Conservation (phyloP, 805 yeast genomes). For the Hanseniaspora vineae region DNA sequence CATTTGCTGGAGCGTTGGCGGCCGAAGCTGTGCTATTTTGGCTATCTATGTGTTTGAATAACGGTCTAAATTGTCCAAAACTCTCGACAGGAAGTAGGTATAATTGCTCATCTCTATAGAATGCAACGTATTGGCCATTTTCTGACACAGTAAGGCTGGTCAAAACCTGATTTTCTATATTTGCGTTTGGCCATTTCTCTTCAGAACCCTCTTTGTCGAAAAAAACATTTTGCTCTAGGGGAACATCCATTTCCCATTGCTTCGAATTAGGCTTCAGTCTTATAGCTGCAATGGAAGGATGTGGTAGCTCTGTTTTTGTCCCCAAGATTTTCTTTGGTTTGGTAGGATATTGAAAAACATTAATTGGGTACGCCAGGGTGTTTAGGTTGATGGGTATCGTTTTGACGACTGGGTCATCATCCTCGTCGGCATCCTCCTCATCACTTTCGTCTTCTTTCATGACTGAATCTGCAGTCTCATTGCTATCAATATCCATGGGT, state of each 20-base stretch:
- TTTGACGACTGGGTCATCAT: slow-evolving; percentile 47
- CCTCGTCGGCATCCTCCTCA: slow-evolving; percentile 15
- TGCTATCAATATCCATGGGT: neutral
- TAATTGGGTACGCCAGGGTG: slow-evolving; percentile 22
- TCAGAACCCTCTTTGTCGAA: slow-evolving; percentile 53
- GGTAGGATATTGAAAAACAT: slow-evolving; percentile 44
- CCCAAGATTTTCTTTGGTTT: slow-evolving; percentile 16
- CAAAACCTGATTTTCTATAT: slow-evolving; percentile 45
- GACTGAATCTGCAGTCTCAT: neutral
- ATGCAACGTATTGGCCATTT: slow-evolving; percentile 32
- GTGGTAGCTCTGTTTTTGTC: slow-evolving; percentile 14
- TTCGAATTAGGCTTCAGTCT: slow-evolving; percentile 50
- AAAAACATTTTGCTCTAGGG: slow-evolving; percentile 54
- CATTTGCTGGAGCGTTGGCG: slow-evolving; percentile 25
- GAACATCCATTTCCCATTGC: slow-evolving; percentile 62
- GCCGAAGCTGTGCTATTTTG: slow-evolving; percentile 26
- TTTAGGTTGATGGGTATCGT: slow-evolving; percentile 46
- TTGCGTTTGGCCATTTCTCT: slow-evolving; percentile 38
- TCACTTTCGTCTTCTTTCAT: slow-evolving; percentile 4
- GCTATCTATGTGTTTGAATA: slow-evolving; percentile 66
- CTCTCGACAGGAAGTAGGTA: slow-evolving; percentile 54
- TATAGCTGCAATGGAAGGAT: slow-evolving; percentile 30
- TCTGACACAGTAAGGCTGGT: slow-evolving; percentile 54
- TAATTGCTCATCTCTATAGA: slow-evolving; percentile 34
- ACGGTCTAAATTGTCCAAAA: slow-evolving; percentile 70